Evolutionary conservation across 1,284 basidiomycete species (phyloP).

Genomic region (Polyporus tsugae): DNA sequence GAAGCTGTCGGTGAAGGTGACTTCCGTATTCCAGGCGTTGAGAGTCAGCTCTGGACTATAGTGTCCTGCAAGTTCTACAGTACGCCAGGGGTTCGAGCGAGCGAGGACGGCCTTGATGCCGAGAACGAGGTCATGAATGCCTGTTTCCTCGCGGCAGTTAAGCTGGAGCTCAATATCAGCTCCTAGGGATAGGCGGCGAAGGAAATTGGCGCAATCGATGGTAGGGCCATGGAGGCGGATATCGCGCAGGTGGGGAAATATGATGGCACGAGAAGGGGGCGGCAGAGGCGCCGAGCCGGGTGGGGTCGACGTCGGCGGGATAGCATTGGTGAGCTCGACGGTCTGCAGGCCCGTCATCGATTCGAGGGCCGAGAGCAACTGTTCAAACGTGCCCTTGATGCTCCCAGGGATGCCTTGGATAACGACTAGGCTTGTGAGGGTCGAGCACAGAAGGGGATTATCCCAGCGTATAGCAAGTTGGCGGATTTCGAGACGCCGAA

Average conservation of each 20-base stretch:
- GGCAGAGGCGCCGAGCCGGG: background rate
- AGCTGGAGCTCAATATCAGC: background rate
- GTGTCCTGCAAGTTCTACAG: background rate
- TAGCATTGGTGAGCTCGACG: background rate
- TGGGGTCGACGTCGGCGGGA: background rate
- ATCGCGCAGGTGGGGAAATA: slow-evolving; percentile 1
- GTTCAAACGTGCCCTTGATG: slow-evolving; percentile 10
- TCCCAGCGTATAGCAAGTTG: slow-evolving; percentile 18
- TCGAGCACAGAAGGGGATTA: slow-evolving; percentile 13
- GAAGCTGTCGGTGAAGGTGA: background rate
- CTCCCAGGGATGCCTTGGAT: background rate
- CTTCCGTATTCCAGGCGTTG: background rate
- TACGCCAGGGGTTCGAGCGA: background rate
- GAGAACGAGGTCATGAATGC: background rate
- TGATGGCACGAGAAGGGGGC: background rate
- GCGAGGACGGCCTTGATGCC: background rate
- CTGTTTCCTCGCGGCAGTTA: background rate
- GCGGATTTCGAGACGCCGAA: slow-evolving; percentile 18
- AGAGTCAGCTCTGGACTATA: background rate
- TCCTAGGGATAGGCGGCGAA: slow-evolving; percentile 10
- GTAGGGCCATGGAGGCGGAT: slow-evolving; percentile 6
- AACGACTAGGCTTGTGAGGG: slow-evolving; percentile 21
- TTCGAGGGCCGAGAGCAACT: slow-evolving; percentile 1
- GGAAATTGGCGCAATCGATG: slow-evolving; percentile 25
- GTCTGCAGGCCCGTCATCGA: slow-evolving; percentile 2